These are phyloP conservation scores for Fraxinus baroniana DNA, from an alignment of 305 asterid species.

Conservation along the genomic window DNA sequence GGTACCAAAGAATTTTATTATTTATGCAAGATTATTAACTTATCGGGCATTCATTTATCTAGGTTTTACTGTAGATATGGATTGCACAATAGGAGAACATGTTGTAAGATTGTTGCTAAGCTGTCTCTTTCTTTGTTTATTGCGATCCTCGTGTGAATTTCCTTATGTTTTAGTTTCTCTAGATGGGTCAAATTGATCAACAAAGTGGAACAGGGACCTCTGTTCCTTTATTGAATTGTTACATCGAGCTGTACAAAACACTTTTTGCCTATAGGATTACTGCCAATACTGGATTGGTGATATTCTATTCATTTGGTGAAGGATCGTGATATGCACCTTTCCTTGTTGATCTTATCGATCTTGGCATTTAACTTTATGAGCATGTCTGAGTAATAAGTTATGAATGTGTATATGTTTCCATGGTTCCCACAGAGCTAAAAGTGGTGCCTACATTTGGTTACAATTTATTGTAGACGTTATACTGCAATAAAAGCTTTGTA, in stretches of 20 bases:
- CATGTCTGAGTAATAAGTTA: not conserved
- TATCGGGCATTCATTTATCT: too few species aligned
- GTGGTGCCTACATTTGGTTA: not conserved
- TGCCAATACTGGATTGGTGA: not conserved
- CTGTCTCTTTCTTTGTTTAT: not conserved
- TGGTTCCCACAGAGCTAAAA: not conserved
- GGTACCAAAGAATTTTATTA: too few species aligned
- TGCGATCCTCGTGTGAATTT: not conserved
- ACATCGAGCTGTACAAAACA: not conserved
- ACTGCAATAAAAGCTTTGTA: not conserved
- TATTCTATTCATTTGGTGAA: not conserved
- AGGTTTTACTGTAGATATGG: not conserved
- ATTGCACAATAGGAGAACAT: not conserved
- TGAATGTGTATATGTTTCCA: not conserved
- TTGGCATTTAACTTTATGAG: not conserved
- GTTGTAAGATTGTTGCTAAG: not conserved
- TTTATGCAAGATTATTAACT: too few species aligned
- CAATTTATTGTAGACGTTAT: not conserved
- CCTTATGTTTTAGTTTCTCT: not conserved
- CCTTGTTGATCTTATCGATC: not conserved
- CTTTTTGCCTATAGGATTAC: not conserved
- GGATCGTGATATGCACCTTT: not conserved
- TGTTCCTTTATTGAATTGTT: not conserved
- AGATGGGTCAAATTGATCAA: not conserved
- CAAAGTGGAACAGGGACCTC: not conserved